phyloP scores from a whole-genome alignment of 1,284 basidiomycete genomes.

The Irpex sp. region DNA sequence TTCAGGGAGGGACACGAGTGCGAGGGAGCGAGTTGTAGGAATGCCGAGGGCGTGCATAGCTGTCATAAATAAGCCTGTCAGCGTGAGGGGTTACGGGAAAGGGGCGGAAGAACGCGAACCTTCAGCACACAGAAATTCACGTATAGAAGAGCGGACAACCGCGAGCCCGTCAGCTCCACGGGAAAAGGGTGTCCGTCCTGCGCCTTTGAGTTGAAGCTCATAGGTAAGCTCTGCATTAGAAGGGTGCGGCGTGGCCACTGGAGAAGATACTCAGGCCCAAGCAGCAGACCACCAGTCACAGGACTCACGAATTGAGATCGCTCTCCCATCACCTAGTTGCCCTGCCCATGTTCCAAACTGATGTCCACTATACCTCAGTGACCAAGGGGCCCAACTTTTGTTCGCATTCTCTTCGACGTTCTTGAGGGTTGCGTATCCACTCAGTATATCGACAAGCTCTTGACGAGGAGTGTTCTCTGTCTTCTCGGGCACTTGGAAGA shows the following conservation, averaged over 20 bases:
- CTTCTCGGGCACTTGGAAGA: conserved; percentile 29
- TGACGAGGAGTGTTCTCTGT: conserved; percentile 47
- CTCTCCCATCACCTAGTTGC: conserved; percentile 95
- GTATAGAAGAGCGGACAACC: conserved; percentile 86
- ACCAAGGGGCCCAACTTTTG: conserved; percentile 79
- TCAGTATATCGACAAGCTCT: conserved; percentile 77
- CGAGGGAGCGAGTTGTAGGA: conserved; percentile 86
- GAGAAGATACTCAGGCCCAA: not conserved
- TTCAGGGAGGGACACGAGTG: conserved; percentile 74
- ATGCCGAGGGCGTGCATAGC: conserved; percentile 87
- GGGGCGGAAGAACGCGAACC: conserved; percentile 39
- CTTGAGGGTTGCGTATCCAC: conserved; percentile 75
- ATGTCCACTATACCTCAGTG: conserved; percentile 84
- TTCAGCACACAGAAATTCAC: conserved; percentile 89
- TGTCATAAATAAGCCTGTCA: conserved; percentile 24
- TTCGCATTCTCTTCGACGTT: conserved; percentile 36
- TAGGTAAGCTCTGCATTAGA: conserved; percentile 51
- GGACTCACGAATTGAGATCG: conserved; percentile 76
- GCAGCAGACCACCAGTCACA: not conserved
- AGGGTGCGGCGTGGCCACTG: conserved; percentile 77
- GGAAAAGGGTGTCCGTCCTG: conserved; percentile 92
- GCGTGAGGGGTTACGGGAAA: not conserved
- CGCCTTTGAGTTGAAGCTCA: conserved; percentile 93
- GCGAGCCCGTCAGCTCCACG: conserved; percentile 91
- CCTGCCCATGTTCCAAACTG: conserved; percentile 95